Evolutionary conservation across 176 grass and related monocot genomes (phyloP).

Genomic region (Carex myosuroides): DNA sequence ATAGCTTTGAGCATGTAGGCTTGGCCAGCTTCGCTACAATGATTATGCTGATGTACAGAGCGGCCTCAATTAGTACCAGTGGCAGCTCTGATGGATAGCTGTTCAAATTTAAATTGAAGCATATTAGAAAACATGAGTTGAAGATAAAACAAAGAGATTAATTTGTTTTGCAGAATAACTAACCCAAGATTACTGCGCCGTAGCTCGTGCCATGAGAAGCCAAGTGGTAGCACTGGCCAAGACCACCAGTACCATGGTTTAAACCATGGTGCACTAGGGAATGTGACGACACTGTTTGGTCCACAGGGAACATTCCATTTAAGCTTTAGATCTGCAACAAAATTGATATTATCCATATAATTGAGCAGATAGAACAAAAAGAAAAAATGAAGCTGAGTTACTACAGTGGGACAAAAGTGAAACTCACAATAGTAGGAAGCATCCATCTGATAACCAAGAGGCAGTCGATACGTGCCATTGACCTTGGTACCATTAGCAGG

Average conservation of each 20-base stretch:
- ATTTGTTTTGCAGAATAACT: conserved; percentile 27
- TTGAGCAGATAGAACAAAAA: conserved; percentile 9
- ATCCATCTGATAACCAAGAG: conserved; percentile 97
- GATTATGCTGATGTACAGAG: conserved; percentile 59
- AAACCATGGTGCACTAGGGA: conserved; percentile 91
- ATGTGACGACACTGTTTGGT: conserved; percentile 94
- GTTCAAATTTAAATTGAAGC: conserved; percentile 9
- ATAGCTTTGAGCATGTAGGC: conserved; percentile 63
- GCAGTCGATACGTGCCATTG: conserved; percentile 81
- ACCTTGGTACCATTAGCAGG: conserved; percentile 76
- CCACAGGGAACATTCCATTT: conserved; percentile 89
- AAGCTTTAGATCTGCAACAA: conserved; percentile 72
- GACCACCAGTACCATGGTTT: conserved; percentile 99
- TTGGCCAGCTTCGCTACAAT: conserved; percentile 51
- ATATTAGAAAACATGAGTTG: conserved; percentile 21
- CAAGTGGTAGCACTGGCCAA: conserved; percentile 88
- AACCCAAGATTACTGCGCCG: conserved; percentile 78
- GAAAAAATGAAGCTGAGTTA: neutral
- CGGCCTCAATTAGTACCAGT: conserved; percentile 55
- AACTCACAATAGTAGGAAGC: conserved; percentile 97
- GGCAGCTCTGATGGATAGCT: conserved; percentile 84
- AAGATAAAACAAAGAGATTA: neutral
- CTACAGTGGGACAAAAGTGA: neutral
- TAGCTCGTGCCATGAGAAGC: conserved; percentile 90
- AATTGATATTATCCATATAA: neutral